phyloP scores from a whole-genome alignment of 2,329 filamentous ascomycete species.

The Epicoccum sorghinum region DNA sequence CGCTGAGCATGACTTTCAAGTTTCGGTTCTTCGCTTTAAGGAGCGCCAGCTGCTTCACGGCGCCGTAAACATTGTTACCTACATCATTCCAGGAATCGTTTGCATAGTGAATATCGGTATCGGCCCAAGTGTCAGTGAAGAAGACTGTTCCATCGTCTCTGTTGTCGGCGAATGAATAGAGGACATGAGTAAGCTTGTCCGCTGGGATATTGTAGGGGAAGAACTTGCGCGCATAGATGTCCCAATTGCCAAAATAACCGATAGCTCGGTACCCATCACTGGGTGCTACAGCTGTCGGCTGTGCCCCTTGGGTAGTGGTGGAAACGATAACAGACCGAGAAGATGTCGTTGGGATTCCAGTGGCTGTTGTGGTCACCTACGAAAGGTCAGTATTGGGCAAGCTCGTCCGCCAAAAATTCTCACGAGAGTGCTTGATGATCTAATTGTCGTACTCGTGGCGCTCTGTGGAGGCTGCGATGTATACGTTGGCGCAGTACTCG shows the following conservation, averaged over 20 bases:
- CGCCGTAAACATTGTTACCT: constrained; percentile 78
- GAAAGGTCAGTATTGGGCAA: neutral
- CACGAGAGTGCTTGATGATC: constrained; percentile 9
- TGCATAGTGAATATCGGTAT: constrained; percentile 62
- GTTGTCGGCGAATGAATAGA: constrained; percentile 92
- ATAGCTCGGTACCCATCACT: constrained; percentile 44
- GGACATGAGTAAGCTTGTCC: constrained; percentile 82
- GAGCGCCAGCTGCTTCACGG: constrained; percentile 75
- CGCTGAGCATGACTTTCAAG: constrained; percentile 79
- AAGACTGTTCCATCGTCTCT: constrained; percentile 75
- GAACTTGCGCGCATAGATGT: constrained; percentile 85
- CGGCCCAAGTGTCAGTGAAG: constrained; percentile 37
- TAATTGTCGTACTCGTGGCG: constrained; percentile 3
- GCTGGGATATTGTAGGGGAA: constrained; percentile 83
- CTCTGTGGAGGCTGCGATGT: neutral
- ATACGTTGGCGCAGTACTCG: neutral
- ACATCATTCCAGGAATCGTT: constrained; percentile 68
- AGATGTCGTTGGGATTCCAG: neutral
- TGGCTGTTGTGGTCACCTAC: constrained; percentile 4
- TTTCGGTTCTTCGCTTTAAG: constrained; percentile 78
- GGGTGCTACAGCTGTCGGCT: constrained; percentile 1
- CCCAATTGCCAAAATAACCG: constrained; percentile 79
- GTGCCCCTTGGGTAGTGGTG: neutral
- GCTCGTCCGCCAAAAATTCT: neutral
- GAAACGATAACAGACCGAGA: neutral